Percentiles rank a stretch among this genome's conserved stretches.
Evolutionary conservation across 2,329 filamentous ascomycete species (phyloP).

Genomic region (Aureobasidium sp.): DNA sequence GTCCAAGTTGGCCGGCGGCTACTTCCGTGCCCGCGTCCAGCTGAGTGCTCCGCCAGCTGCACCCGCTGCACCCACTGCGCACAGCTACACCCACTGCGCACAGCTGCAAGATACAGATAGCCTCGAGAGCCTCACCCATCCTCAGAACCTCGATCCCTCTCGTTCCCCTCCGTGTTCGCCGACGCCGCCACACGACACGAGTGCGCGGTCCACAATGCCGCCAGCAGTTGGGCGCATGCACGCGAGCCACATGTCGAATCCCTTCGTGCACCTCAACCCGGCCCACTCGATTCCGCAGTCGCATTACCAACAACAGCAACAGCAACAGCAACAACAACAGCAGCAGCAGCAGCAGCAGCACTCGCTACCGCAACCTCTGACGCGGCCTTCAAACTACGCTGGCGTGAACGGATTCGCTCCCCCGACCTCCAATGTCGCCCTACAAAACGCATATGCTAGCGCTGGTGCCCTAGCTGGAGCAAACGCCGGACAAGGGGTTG

Average conservation of each 20-base stretch:
- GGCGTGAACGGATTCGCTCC: conserved; percentile 29
- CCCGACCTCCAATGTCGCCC: conserved; percentile 46
- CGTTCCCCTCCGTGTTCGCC: too few species aligned
- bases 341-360: conserved; percentile 12
- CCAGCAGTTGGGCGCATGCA: conserved; percentile 51
- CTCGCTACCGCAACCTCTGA: conserved; percentile 46
- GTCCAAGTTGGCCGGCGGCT: neutral
- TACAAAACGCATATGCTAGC: conserved; percentile 25
- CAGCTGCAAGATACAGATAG: neutral
- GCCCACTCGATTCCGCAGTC: conserved; percentile 38
- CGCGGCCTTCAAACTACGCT: conserved; percentile 61
- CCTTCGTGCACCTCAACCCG: conserved; percentile 49
- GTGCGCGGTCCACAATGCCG: conserved; percentile 41
- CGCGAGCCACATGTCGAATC: conserved; percentile 48
- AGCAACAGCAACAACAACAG: conserved; percentile 14
- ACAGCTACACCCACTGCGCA: neutral
- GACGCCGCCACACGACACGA: neutral
- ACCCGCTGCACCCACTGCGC: too few species aligned
- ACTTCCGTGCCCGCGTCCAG: neutral
- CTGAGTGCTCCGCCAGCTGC: neutral
- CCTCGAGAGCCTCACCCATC: neutral
- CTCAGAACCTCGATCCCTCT: neutral
- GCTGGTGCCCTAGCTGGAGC: neutral
- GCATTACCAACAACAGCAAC: conserved; percentile 29
- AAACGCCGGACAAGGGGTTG: conserved; percentile 22